Base-by-base conservation (phyloP, 192 early-diverging fungal species). In the Linnemannia schmuckeri region DNA sequence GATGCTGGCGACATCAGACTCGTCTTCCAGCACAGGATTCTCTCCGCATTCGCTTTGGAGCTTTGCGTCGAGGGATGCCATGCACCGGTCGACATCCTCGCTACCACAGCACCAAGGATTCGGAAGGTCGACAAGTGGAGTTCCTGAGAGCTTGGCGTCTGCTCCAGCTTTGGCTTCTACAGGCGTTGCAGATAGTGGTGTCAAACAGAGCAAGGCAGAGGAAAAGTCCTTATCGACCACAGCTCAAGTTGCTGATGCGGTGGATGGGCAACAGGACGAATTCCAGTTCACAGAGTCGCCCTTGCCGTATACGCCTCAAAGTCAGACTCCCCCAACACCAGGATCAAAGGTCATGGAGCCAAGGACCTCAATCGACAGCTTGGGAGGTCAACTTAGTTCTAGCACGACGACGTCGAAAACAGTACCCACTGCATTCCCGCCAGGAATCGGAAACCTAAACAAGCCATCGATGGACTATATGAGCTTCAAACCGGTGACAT, bases 261-360 rank as follows among this genome's bases (percentile, higher is more conserved):
- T n/a, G 1, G 82, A 72, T 44, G 33, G 24, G 20, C n/a, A 35
- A 8, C 69, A 69, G 22, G 22, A 73, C 24, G 57, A 4, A 20
- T 70, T 76, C 38, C 47, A 44, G 20, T 83, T 78, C 33, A 55
- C 76, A n/a, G 82, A 83, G 40, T 83, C 76, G 3, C 82, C 82
- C 4, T 52, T 42, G 54, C 70, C 71, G 17, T 83, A 83, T 12
- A 83, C 82, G 15, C 76, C 82, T 15, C 61, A 66, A 30, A 12
- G 61, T 66, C 61, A 66, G 61, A 66, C 27, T 27, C 61, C 61
- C 15, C 61, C 61, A 0, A 33, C 30, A 66, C 33, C 61, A 66
- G 30, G 27, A 13, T 66, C 61, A 33, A 17, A 35, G 3, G 52
- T 38, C 0, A 33, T 54, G 44, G 35, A 44, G 10, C 46, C 55